Evolutionary conservation across 805 yeast species (phyloP).

Genomic region (Cyberlindnera meyerae): DNA sequence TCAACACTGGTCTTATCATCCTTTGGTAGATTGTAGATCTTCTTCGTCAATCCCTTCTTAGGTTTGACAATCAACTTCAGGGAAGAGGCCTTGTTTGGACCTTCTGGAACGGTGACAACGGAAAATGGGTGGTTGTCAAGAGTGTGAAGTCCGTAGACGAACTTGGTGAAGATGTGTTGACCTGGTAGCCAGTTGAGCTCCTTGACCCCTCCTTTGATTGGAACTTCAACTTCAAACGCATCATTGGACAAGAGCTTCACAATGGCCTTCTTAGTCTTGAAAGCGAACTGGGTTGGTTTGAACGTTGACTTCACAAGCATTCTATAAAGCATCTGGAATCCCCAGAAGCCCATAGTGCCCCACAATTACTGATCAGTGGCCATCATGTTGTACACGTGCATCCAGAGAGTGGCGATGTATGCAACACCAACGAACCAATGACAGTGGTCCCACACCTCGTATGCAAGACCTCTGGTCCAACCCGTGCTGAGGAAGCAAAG

Average conservation of each 20-base stretch:
- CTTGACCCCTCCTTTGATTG: too few relatives aligned
- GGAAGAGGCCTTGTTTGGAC: slow-evolving; percentile 19
- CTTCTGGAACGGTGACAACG: slow-evolving; percentile 32
- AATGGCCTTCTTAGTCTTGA: slow-evolving; percentile 35
- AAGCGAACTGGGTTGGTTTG: slow-evolving; percentile 37
- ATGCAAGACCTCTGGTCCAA: slow-evolving; percentile 34
- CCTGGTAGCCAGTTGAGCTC: slow-evolving; percentile 47
- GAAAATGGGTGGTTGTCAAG: slow-evolving; percentile 57
- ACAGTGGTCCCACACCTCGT: slow-evolving; percentile 45
- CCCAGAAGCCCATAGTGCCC: slow-evolving; percentile 51
- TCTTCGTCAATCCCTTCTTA: slow-evolving; percentile 41
- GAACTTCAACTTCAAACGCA: slow-evolving; percentile 33
- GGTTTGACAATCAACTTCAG: slow-evolving; percentile 43
- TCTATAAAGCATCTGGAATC: slow-evolving; percentile 42
- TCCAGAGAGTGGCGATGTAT: slow-evolving; percentile 40
- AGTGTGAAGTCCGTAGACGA: slow-evolving; percentile 35
- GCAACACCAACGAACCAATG: slow-evolving; percentile 53
- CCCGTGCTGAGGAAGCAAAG: slow-evolving; percentile 41
- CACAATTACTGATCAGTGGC: slow-evolving; percentile 40
- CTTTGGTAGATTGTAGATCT: slow-evolving; percentile 27
- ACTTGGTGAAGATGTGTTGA: slow-evolving; percentile 49
- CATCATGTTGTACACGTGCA: slow-evolving; percentile 37
- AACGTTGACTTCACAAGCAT: slow-evolving; percentile 40
- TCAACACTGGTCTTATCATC: slow-evolving; percentile 23
- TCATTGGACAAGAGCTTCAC: slow-evolving; percentile 24